These are phyloP conservation scores for Lindgomyces ingoldianus DNA, from an alignment of 495 filamentous ascomycete species.

Conservation along the genomic window DNA sequence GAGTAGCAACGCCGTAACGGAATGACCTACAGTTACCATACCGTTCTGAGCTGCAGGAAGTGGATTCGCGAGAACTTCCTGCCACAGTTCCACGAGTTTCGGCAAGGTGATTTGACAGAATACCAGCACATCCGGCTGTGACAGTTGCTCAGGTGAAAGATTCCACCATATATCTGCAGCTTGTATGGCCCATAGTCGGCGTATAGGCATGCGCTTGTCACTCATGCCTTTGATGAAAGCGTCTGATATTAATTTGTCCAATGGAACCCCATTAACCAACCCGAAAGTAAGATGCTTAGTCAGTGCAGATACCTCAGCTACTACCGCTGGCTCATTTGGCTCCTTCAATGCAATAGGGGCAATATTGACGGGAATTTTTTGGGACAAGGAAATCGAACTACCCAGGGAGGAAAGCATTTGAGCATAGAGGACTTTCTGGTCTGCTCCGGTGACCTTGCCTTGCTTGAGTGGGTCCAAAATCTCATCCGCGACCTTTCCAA, in stretches of 20 bases:
- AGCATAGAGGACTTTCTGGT: conserved; percentile 77
- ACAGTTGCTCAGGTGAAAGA: conserved; percentile 48
- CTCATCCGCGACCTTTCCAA: conserved; percentile 72
- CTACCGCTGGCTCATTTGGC: conserved; percentile 78
- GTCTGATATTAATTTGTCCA: conserved; percentile 65
- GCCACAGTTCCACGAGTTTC: conserved; percentile 71
- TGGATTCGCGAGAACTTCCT: conserved; percentile 75
- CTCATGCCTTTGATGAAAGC: conserved; percentile 75
- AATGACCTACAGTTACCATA: conserved; percentile 69
- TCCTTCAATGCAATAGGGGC: conserved; percentile 70
- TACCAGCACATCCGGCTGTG: conserved; percentile 44
- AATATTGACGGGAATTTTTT: conserved; percentile 66
- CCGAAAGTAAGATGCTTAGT: conserved; percentile 60
- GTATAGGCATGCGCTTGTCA: conserved; percentile 78
- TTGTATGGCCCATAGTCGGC: conserved; percentile 77
- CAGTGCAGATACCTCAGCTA: conserved; percentile 71
- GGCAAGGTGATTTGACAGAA: conserved; percentile 62
- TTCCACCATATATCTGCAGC: conserved; percentile 72
- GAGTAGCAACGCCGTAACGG: conserved; percentile 63
- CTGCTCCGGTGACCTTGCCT: conserved; percentile 74
- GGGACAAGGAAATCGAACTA: conserved; percentile 56
- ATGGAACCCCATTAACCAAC: conserved; percentile 57
- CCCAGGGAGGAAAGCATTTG: conserved; percentile 71
- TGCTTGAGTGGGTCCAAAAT: conserved; percentile 74
- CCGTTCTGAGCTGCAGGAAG: conserved; percentile 74